A percentile compares a stretch with the other conserved stretches of the same genome.
These are phyloP conservation scores for Jamesozyma hellenica DNA, from an alignment of 805 yeast genomes.

Conservation along the genomic window DNA sequence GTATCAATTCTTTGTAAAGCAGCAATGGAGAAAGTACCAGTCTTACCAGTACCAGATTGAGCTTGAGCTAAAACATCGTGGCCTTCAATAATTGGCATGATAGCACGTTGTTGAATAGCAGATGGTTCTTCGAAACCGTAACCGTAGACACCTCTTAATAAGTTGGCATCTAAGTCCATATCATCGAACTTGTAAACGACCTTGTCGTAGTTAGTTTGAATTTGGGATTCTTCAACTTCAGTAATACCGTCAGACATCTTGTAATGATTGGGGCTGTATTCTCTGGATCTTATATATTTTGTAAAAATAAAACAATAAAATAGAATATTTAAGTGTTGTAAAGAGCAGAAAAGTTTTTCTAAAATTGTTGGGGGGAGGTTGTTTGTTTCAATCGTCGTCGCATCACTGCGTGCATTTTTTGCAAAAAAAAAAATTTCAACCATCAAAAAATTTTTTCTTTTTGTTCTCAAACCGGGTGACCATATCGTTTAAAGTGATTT, in stretches of 20 bases:
- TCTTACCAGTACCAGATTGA: constrained; percentile 98
- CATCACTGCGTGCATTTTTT: not conserved
- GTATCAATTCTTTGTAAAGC: constrained; percentile 69
- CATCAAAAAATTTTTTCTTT: not conserved
- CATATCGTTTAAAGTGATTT: not conserved
- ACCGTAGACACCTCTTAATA: constrained; percentile 60
- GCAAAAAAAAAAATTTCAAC: not conserved
- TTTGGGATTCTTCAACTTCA: constrained; percentile 72
- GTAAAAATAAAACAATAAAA: no score
- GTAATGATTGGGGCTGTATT: not conserved
- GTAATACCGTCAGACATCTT: constrained; percentile 50
- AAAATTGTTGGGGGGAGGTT: not conserved
- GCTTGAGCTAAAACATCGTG: constrained; percentile 97
- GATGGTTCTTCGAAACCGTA: constrained; percentile 96
- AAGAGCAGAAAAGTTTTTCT: not conserved
- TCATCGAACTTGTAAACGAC: constrained; percentile 71
- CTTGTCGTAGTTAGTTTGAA: constrained; percentile 94
- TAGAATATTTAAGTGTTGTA: no score
- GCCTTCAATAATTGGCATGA: constrained; percentile 86
- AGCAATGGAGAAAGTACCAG: constrained; percentile 92
- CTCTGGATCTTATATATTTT: no score
- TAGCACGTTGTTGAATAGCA: constrained; percentile 96
- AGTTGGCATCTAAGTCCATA: constrained; percentile 58
- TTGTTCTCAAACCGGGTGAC: not conserved
- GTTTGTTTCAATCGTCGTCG: not conserved